A percentile compares a stretch with the other conserved stretches of the same genome.
These are phyloP conservation scores for Marasmius fiardii DNA, from an alignment of 1,284 basidiomycete genomes.

Conservation along the genomic window DNA sequence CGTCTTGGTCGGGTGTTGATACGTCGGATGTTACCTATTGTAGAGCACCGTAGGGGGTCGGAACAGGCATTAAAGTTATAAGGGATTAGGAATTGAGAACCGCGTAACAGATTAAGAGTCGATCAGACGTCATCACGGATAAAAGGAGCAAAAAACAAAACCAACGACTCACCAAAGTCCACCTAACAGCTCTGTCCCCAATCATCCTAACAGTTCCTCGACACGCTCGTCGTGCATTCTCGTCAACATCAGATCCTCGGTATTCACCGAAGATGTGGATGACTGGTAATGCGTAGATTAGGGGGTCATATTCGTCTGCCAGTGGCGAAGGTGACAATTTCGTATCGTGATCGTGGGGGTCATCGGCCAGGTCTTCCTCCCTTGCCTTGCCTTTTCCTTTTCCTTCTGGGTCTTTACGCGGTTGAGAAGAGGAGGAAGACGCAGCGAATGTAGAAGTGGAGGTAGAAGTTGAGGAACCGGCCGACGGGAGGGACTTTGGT, in stretches of 20 bases:
- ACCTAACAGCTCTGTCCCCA: conserved; percentile 47
- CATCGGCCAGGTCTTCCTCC: background rate
- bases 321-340: conserved; percentile 20
- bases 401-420: background rate
- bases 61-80: too few species aligned
- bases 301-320: conserved; percentile 18
- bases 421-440: background rate
- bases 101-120: too few species aligned
- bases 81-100: too few species aligned
- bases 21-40: conserved; percentile 25
- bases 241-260: conserved; percentile 32
- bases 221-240: conserved; percentile 27
- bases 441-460: background rate
- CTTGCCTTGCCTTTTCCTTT: conserved; percentile 13
- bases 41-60: too few species aligned
- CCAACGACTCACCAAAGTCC: conserved; percentile 43
- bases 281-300: conserved; percentile 38
- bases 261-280: conserved; percentile 49
- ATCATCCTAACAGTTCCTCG: conserved; percentile 49
- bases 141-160: background rate
- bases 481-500: conserved; percentile 18
- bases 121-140: too few species aligned
- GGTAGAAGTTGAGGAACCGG: background rate
- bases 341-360: background rate
- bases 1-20: conserved; percentile 23